Base-by-base conservation (phyloP, 306 rosid species). In the Cucurbita argyrosperma region DNA sequence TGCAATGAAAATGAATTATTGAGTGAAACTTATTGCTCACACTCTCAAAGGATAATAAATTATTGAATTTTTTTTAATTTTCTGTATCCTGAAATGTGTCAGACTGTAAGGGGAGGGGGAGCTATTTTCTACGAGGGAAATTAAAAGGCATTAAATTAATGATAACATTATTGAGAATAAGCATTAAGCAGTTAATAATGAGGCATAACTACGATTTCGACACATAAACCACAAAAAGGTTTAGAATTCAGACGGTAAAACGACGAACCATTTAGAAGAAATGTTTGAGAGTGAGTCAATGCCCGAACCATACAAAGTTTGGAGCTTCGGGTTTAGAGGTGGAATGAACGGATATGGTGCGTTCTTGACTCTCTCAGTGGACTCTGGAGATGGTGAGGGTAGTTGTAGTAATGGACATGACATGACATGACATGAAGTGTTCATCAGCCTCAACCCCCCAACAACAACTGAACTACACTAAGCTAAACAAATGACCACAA, bases 271-370 rank as follows among this genome's bases (percentile, higher is more conserved):
- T 13, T 15, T 4, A 50, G 1, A 6, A 50, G 54, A 50, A 50
- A n/a, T 74, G 80, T 77, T 85, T 35, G 78, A 86, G 86, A 92
- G 97, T 94, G 86, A 92, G 97, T 94, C 98, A 94, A 94, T 94
- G 86, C 98, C 98, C 97, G 97, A 94, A 94, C 98, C 97, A 90
- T 81, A 87, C 89, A 75, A 74, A 19, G 45, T 26, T 74, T 56
- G 30, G 9, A 4, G 12, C 64, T 19, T 14, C 18, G 37, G 35
- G 35, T 30, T 30, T 3, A 30, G 35, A 30, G 35, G 42, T 50
- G 19, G 39, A 4, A 18, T 55, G 60, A 8, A 55, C 1, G 40
- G 40, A 78, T 85, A 83, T 88, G 98, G 98, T 94, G 95, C 97
- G 98, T 83, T 94, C 97, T 94, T 94, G 98, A 94, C 98, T 94